Percentiles rank a stretch among this genome's conserved stretches.
phyloP scores from a whole-genome alignment of 306 rosid genomes.

The Lagenaria siceraria region DNA sequence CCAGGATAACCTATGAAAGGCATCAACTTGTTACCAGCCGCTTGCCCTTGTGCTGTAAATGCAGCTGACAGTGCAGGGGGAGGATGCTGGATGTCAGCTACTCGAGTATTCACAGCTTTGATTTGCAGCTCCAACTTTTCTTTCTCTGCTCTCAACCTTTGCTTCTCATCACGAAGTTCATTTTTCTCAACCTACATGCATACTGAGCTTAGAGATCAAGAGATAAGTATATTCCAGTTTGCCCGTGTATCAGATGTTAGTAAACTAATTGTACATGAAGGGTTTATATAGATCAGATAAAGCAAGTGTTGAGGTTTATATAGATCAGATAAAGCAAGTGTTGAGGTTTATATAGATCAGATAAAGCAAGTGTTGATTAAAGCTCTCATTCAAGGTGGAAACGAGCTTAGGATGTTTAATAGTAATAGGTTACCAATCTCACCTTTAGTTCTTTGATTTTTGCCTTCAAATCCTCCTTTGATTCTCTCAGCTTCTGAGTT shows the following conservation, averaged over 20 bases:
- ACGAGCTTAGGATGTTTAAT: neutral
- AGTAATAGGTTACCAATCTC: neutral
- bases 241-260: neutral
- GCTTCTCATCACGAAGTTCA: conserved; percentile 74
- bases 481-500: conserved; percentile 44
- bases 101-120: conserved; percentile 39
- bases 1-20: conserved; percentile 61
- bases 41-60: conserved; percentile 43
- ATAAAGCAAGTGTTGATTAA: neutral
- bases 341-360: neutral
- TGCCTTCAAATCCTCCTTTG: conserved; percentile 27
- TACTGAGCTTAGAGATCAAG: conserved; percentile 6
- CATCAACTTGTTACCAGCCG: conserved; percentile 45
- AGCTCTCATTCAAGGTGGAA: neutral
- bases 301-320: neutral
- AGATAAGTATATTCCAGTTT: neutral
- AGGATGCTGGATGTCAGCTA: conserved; percentile 32
- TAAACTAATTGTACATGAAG: neutral
- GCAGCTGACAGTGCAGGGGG: conserved; percentile 48
- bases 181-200: conserved; percentile 54
- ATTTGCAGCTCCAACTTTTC: conserved; percentile 61
- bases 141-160: conserved; percentile 57
- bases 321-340: neutral
- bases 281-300: neutral
- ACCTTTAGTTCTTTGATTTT: conserved; percentile 79